Conservation (phyloP, 2,329 filamentous ascomycete species). For the Fusarium sp. region DNA sequence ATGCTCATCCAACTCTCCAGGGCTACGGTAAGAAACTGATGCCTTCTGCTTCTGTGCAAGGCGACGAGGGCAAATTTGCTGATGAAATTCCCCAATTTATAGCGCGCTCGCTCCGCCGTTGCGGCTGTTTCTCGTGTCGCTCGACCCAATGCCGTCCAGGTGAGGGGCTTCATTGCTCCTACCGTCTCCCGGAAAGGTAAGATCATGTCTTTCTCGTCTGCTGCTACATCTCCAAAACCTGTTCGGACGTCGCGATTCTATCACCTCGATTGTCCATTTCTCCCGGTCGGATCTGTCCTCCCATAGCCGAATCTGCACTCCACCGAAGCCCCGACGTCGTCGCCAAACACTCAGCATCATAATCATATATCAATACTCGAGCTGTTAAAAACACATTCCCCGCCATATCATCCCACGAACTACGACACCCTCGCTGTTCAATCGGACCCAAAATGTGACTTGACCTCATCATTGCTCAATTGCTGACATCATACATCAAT, state of each 20-base stretch:
- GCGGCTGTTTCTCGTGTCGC: conserved; percentile 63
- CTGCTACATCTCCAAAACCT: background rate
- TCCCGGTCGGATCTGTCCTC: conserved; percentile 38
- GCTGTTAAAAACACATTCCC: background rate
- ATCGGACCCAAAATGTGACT: conserved; percentile 7
- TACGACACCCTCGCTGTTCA: background rate
- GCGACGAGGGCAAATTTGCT: conserved; percentile 8
- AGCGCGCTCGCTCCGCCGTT: conserved; percentile 66
- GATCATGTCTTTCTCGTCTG: conserved; percentile 48
- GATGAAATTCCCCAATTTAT: conserved; percentile 49
- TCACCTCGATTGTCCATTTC: conserved; percentile 25
- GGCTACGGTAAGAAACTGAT: conserved; percentile 65
- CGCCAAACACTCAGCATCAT: conserved; percentile 32
- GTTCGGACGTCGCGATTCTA: conserved; percentile 14
- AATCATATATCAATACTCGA: background rate
- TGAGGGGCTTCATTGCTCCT: conserved; percentile 70
- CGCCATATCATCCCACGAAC: background rate
- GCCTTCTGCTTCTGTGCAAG: background rate
- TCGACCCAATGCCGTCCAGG: conserved; percentile 58
- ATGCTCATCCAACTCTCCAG: conserved; percentile 70
- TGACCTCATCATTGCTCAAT: conserved; percentile 20
- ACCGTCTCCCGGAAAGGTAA: conserved; percentile 73
- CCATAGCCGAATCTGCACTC: conserved; percentile 49
- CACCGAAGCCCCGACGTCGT: conserved; percentile 49
- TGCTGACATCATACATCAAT: conserved; percentile 49